These are phyloP conservation scores for Mesembryanthemum crystallinum DNA, from an alignment of 148 eudicot species.

Conservation along the genomic window DNA sequence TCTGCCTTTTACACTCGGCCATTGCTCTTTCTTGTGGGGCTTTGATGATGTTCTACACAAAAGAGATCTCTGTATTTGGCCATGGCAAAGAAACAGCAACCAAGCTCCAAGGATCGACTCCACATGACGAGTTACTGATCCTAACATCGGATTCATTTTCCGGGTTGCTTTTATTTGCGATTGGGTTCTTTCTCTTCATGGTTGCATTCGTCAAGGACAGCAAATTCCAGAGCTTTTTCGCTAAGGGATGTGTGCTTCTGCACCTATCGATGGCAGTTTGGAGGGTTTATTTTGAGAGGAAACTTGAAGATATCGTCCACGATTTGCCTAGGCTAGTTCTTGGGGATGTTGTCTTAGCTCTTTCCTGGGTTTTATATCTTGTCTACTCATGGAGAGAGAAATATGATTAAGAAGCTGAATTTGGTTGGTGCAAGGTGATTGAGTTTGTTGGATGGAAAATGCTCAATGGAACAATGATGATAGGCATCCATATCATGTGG, in stretches of 20 bases:
- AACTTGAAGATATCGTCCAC: slow-evolving; percentile 58
- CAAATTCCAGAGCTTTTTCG: slow-evolving; percentile 73
- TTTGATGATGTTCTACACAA: slow-evolving; percentile 80
- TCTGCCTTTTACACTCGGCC: slow-evolving; percentile 73
- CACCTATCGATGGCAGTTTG: slow-evolving; percentile 84
- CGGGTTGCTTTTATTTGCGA: slow-evolving; percentile 71
- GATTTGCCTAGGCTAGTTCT: slow-evolving; percentile 68
- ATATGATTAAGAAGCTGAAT: slow-evolving; percentile 51
- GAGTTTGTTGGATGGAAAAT: not conserved
- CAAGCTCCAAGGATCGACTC: slow-evolving; percentile 76
- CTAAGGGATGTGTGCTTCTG: slow-evolving; percentile 76
- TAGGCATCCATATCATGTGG: not conserved
- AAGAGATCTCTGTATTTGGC: slow-evolving; percentile 56
- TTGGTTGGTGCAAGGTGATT: not conserved
- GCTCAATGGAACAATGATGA: not conserved
- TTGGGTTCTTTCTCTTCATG: slow-evolving; percentile 85
- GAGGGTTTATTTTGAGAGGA: slow-evolving; percentile 81
- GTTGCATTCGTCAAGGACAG: slow-evolving; percentile 79
- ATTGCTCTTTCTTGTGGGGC: slow-evolving; percentile 70
- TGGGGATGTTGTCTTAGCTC: slow-evolving; percentile 68
- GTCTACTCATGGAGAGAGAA: slow-evolving; percentile 91
- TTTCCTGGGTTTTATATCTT: slow-evolving; percentile 87
- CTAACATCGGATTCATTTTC: slow-evolving; percentile 81
- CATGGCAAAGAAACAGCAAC: slow-evolving; percentile 66
- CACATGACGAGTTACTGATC: slow-evolving; percentile 72